Base-by-base conservation (phyloP, 23 red algal species). In the Agarophyton chilense region DNA sequence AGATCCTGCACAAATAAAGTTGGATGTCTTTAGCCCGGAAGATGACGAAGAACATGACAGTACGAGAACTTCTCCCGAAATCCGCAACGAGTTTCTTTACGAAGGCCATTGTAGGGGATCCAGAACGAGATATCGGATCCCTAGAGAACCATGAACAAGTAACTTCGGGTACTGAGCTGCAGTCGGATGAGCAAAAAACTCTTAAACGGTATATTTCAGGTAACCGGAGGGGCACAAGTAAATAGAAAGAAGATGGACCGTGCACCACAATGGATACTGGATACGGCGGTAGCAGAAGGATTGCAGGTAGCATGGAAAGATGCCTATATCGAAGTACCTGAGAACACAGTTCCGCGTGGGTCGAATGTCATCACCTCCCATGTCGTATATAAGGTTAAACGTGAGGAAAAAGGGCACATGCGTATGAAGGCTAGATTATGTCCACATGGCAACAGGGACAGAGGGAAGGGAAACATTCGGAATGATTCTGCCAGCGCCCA, bases 321-420 rank as follows among this genome's bases (percentile, higher is more conserved):
- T 41, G 83, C 67, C 9, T 87, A 76, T 34, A 40, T 75, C 17
- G 83, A 77, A 57, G 47, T 87, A 66, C 83, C 64, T 31, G 35
- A 87, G 36, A 12, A 74, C 8, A 39, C 14, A 25, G 83, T 87
- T 19, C 62, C 42, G 6, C 40, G 18, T 10, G 13, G 44, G 0
- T 0, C 46, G 6, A 87, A 87, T 34, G 6, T 73, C 9, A 87
- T 87, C 64, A 38, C 19, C 18, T 76, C 83, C 4, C 83, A 87
- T 73, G 49, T 87, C n/a, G 83, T 87, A 0, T 87, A 60, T 39
- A 87, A 87, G 61, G 66, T 87, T 19, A 75, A 87, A 38, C 14
- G 0, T 14, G 83, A 87, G 66, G 83, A 72, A 31, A 53, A 87
- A 49, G 83, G 47, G 2, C 38, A 56, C 6, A 55, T 39, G 43